Base-by-base conservation (phyloP, 2,329 filamentous ascomycete genomes). In the Colletotrichum graminicola region DNA sequence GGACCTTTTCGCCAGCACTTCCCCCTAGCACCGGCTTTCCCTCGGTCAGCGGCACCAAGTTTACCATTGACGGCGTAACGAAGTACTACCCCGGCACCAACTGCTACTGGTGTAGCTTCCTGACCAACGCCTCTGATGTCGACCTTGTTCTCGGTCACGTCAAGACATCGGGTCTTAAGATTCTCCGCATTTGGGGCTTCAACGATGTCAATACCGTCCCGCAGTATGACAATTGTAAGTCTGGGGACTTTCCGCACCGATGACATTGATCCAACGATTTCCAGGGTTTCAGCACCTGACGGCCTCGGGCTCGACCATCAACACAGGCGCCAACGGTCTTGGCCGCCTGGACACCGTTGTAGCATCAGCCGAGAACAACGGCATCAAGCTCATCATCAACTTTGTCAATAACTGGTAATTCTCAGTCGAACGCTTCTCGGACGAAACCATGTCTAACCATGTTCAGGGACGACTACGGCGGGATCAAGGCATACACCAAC, bases 331-430 rank as follows among this genome's bases (percentile, higher is more conserved):
- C 18, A 82, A 91, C 75, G 90, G 91, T 1, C 85, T 92, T 2
- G 85, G 90, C 78, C 74, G 76, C 6, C 85, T 93, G 7, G 91
- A 93, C 75, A 88, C 88, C 60, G 89, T 92, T 1, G 89, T 92
- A 59, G 77, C 84, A 32, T 82, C 87, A 0, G 90, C 90, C 2
- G 89, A 90, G 79, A 82, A 83, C 54, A 83, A 87, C 66, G 87
- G 86, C 5, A 84, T 92, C 75, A 91, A 91, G 78, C 80, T 92
- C 18, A 90, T 92, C 73, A 86, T 90, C 77, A 87, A 89, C 74
- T 89, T 91, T 45, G 88, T 92, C 56, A 92, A 92, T 79, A 90
- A 92, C 79, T 92, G 90, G 89, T 62, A n/a, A 47, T 39, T 6
- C 4, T 32, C 14, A 6, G 23, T 23, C 14, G n/a, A 39, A 29